Conservation (phyloP, 1,139 yeast species). For the Debaryomyces robertsiae region DNA sequence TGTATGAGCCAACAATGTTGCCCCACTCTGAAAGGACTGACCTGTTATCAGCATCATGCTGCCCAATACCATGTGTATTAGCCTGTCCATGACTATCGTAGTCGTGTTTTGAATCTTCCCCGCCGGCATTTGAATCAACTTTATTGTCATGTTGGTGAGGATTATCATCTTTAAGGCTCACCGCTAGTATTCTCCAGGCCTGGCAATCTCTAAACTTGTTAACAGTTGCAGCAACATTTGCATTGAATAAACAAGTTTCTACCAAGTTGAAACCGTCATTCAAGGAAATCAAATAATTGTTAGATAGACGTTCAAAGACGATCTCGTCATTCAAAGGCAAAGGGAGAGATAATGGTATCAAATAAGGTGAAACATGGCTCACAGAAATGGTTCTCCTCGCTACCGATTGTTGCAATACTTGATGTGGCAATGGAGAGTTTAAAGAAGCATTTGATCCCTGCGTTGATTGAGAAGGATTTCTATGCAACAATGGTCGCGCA, state of each 20-base stretch:
- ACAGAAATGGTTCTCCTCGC: conserved; percentile 20
- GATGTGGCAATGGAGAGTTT: conserved; percentile 17
- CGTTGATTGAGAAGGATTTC: conserved; percentile 42
- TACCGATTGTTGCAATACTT: conserved; percentile 8
- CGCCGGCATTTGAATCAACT: conserved; percentile 1
- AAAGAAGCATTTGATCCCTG: conserved; percentile 35
- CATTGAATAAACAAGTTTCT: conserved; percentile 62
- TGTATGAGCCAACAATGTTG: conserved; percentile 46
- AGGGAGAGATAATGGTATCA: conserved; percentile 48
- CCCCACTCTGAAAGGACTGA: conserved; percentile 46
- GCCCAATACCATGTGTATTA: background rate
- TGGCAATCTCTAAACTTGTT: conserved; percentile 61
- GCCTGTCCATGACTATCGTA: conserved; percentile 2
- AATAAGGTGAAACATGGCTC: conserved; percentile 41
- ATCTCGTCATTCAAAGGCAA: conserved; percentile 45
- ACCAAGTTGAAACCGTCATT: conserved; percentile 54
- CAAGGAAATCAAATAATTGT: conserved; percentile 42
- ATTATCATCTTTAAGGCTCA: conserved; percentile 46
- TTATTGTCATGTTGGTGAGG: background rate
- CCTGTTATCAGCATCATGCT: conserved; percentile 21
- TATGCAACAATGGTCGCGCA: conserved; percentile 26
- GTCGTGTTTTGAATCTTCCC: conserved; percentile 1
- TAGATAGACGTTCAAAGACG: conserved; percentile 45
- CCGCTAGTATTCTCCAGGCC: conserved; percentile 68
- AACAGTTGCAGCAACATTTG: conserved; percentile 58